Conservation (phyloP, 805 yeast genomes). For the Myxozyma geophila region DNA sequence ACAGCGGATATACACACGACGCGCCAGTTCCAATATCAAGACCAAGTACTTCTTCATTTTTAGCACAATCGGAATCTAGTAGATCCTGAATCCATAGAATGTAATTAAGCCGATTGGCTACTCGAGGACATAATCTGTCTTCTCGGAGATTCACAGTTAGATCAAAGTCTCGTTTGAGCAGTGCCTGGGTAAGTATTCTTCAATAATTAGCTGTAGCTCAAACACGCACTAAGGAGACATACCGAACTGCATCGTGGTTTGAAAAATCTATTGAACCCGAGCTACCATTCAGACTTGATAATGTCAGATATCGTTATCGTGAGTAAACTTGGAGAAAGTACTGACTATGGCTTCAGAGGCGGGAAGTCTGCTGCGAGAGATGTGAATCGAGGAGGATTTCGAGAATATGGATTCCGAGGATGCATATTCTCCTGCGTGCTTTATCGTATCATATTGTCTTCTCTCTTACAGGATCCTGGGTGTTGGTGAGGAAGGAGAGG, state of each 20-base stretch:
- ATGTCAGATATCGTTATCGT: background rate
- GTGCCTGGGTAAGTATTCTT: slow-evolving; percentile 28
- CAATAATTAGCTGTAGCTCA: background rate
- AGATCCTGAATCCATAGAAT: slow-evolving; percentile 41
- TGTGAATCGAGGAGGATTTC: slow-evolving; percentile 17
- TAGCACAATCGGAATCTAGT: slow-evolving; percentile 19
- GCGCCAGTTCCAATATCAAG: slow-evolving; percentile 53
- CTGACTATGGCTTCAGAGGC: slow-evolving; percentile 23
- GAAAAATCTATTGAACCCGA: slow-evolving; percentile 20
- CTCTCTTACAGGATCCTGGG: too few relatives aligned
- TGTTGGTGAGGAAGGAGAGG: background rate
- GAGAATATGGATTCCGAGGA: slow-evolving; percentile 25
- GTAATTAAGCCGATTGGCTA: slow-evolving; percentile 41
- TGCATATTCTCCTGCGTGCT: slow-evolving; percentile 22
- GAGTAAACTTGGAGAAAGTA: background rate
- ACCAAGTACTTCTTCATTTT: background rate
- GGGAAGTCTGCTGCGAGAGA: slow-evolving; percentile 27
- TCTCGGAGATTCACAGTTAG: slow-evolving; percentile 22
- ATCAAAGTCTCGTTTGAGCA: slow-evolving; percentile 30
- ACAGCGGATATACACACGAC: slow-evolving; percentile 53
- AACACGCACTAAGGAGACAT: background rate
- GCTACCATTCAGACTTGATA: slow-evolving; percentile 8
- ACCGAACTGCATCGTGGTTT: slow-evolving; percentile 31
- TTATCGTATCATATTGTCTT: background rate
- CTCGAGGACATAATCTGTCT: slow-evolving; percentile 37